Evolutionary conservation across 768 basidiomycete genomes (phyloP).

Genomic region (Rhodosporidiobolus odoratus): DNA sequence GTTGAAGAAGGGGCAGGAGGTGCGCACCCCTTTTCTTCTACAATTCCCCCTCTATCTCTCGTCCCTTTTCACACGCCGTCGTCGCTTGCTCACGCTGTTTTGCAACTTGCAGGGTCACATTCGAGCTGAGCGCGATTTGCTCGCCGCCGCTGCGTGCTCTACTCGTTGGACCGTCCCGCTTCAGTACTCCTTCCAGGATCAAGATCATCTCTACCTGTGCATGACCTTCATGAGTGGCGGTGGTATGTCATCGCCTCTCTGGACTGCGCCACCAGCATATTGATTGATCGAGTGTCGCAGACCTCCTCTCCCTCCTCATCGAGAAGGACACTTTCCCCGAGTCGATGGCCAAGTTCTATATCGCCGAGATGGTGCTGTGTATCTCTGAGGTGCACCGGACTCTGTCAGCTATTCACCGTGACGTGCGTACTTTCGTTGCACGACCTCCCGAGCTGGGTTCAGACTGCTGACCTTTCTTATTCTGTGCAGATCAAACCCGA

Average conservation of each 20-base stretch:
- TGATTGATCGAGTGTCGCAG: no score
- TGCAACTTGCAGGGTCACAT: slow-evolving; percentile 94
- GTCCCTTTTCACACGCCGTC: no score
- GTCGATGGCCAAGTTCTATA: slow-evolving; percentile 42
- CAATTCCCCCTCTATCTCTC: not conserved
- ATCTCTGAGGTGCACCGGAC: slow-evolving; percentile 81
- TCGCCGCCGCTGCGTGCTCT: slow-evolving; percentile 68
- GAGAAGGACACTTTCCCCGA: slow-evolving; percentile 54
- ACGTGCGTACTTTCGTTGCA: slow-evolving; percentile 76
- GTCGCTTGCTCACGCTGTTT: no score
- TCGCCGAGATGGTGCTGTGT: slow-evolving; percentile 74
- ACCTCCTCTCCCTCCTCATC: slow-evolving; percentile 90
- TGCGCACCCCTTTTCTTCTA: not conserved
- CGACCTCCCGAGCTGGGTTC: slow-evolving; percentile 46
- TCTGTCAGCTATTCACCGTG: slow-evolving; percentile 93
- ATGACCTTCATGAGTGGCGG: slow-evolving; percentile 33
- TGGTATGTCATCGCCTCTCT: slow-evolving; percentile 42
- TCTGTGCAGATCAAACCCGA: slow-evolving; percentile 38
- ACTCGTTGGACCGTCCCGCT: slow-evolving; percentile 93
- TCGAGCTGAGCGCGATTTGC: slow-evolving; percentile 86
- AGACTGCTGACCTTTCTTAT: no score
- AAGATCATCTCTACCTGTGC: slow-evolving; percentile 89
- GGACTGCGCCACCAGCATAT: no score
- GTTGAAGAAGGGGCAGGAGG: slow-evolving; percentile 18
- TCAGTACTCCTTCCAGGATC: slow-evolving; percentile 90